phyloP scores from a whole-genome alignment of 139 green algal species.

The Micractinium conductrix region DNA sequence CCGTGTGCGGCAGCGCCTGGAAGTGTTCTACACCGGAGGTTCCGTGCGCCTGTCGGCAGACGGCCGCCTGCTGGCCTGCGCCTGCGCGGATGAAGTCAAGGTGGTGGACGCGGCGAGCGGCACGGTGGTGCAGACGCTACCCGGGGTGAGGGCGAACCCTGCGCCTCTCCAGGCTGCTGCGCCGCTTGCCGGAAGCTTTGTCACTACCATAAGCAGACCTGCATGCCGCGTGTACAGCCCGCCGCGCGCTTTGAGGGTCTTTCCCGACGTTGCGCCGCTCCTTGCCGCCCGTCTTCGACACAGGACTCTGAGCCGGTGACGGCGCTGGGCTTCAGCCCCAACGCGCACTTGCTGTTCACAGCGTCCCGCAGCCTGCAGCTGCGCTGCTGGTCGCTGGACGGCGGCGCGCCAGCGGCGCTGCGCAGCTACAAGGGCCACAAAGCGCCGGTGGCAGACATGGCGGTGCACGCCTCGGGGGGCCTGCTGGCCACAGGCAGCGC shows the following conservation, averaged over 20 bases:
- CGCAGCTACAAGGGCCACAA: slow-evolving; percentile 77
- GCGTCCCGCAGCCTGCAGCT: slow-evolving; percentile 82
- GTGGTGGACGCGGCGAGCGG: slow-evolving; percentile 76
- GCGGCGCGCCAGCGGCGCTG: slow-evolving; percentile 46
- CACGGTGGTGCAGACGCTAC: slow-evolving; percentile 63
- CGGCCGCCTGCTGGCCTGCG: slow-evolving; percentile 74
- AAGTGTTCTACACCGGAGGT: slow-evolving; percentile 93
- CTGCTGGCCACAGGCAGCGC: slow-evolving; percentile 83
- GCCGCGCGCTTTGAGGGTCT: no score
- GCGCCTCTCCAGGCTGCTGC: no score
- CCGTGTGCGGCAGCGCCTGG: slow-evolving; percentile 63
- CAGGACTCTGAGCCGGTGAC: slow-evolving; percentile 92
- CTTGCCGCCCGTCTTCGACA: neutral
- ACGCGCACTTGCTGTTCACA: slow-evolving; percentile 73
- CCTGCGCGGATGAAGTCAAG: slow-evolving; percentile 91
- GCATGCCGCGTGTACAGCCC: no score
- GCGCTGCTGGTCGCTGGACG: slow-evolving; percentile 70
- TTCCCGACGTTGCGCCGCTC: neutral
- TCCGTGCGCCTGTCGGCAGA: slow-evolving; percentile 63
- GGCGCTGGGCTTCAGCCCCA: slow-evolving; percentile 77
- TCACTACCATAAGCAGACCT: no score
- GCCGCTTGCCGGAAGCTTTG: no score
- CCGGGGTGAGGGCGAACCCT: slow-evolving; percentile 73
- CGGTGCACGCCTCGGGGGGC: slow-evolving; percentile 77
- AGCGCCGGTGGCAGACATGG: slow-evolving; percentile 81